Evolutionary conservation across 1,284 basidiomycete genomes (phyloP).

Genomic region (Pyrrhoderma lamaoense): DNA sequence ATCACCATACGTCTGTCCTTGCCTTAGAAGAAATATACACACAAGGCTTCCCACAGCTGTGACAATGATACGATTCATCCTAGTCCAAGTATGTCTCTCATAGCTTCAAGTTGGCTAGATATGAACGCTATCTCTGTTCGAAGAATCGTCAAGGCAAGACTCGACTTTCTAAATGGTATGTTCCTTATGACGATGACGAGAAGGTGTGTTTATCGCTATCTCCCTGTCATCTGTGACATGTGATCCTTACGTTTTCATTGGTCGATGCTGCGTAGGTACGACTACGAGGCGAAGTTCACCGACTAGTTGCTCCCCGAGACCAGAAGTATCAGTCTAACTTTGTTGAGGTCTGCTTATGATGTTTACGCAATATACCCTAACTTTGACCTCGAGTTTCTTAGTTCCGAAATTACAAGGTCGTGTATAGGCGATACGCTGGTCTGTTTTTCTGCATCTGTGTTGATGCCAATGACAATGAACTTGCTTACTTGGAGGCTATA

Average conservation of each 20-base stretch:
- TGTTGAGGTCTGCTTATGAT: slow-evolving; percentile 71
- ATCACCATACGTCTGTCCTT: no score
- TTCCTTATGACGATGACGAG: slow-evolving; percentile 92
- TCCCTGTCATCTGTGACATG: slow-evolving; percentile 7
- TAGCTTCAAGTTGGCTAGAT: neutral
- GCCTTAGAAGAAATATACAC: no score
- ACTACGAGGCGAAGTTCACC: slow-evolving; percentile 90
- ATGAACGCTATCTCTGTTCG: neutral
- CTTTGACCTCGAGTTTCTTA: slow-evolving; percentile 27
- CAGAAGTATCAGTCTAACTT: slow-evolving; percentile 99
- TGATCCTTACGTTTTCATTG: slow-evolving; percentile 1
- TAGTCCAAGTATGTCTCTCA: slow-evolving; percentile 63
- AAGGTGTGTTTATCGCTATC: slow-evolving; percentile 43
- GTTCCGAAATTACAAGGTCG: slow-evolving; percentile 94
- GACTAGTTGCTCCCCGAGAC: slow-evolving; percentile 92
- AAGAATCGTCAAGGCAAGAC: slow-evolving; percentile 98
- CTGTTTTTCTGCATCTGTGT: slow-evolving; percentile 98
- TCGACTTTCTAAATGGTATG: slow-evolving; percentile 94
- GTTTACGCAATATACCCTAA: neutral
- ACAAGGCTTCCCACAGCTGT: no score
- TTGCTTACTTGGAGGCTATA: slow-evolving; percentile 95
- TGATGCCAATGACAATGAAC: slow-evolving; percentile 96
- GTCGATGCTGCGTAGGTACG: slow-evolving; percentile 52
- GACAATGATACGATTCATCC: slow-evolving; percentile 88
- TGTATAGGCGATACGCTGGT: slow-evolving; percentile 93